Base-by-base conservation (phyloP, 2,329 filamentous ascomycete genomes). In the Ophiostoma ulmi region DNA sequence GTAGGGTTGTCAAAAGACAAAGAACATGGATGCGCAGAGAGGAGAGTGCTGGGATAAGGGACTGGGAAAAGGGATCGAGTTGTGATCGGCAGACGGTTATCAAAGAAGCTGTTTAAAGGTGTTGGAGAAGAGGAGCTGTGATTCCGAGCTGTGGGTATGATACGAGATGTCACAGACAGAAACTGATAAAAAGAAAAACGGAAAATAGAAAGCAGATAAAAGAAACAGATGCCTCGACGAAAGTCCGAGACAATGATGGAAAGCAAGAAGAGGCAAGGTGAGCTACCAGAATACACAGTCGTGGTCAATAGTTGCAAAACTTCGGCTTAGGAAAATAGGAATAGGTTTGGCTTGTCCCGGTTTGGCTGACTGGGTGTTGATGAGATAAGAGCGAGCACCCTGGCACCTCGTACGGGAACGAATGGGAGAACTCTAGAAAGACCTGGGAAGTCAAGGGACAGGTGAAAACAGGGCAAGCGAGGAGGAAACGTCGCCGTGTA, bases 341-440 rank as follows among this genome's bases (percentile, higher is more conserved):
- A 31, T 61, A 26, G 22, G 13, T 26, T 58, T 31, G 55, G 22
- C 7, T 3, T 61, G 26, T 61, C 58, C 22, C 58, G 26, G 58
- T 63, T 26, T 67, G 20, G 36, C 44, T 48, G 17, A 20, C 44
- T 48, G 44, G 44, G 44, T 48, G 36, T 67, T 39, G 64, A 67
- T 44, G 64, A 44, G 64, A 67, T 67, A 67, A 67, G 64, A 67
- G 39, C 14, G 63, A 65, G 31, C n/a, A 39, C 61, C 55, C 55
- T 61, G 55, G 22, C 55, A 11, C 11, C 55, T 61, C 22, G 55
- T 8, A 58, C 52, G 52, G 52, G 52, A 26, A 26, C 52, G n/a
- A 26, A 22, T 58, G 52, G 22, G 52, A 58, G 52, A 44, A 58
- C n/a, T 22, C n/a, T 58, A 22, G 52, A 14, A 58, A 22, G 20